A percentile compares a stretch with the other conserved stretches of the same genome.
Evolutionary conservation across 768 basidiomycete species (phyloP).

Genomic region (Termitomyces sp.): DNA sequence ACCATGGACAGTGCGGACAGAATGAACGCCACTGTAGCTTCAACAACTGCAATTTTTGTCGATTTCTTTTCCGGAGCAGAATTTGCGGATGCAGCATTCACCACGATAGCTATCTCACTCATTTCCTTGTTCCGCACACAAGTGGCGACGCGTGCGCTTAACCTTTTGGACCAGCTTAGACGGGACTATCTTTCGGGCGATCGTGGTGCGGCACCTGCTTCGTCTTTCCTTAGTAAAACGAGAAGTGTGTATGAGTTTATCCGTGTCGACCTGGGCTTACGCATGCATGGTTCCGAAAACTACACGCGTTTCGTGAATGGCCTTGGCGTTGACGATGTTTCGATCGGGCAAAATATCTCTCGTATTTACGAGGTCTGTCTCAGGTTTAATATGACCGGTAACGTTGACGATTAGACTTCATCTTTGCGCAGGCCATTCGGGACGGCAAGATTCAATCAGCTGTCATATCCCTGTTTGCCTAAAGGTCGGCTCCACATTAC

Average conservation of each 20-base stretch:
- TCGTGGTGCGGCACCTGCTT: slow-evolving; percentile 60
- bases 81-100: slow-evolving; percentile 22
- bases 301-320: slow-evolving; percentile 35
- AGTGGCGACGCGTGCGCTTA: slow-evolving; percentile 41
- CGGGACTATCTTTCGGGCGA: slow-evolving; percentile 51
- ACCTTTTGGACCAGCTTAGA: slow-evolving; percentile 41
- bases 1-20: slow-evolving; percentile 66
- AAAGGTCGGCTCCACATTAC: neutral
- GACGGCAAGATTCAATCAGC: slow-evolving; percentile 62
- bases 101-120: slow-evolving; percentile 18
- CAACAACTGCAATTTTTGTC: slow-evolving; percentile 44
- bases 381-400: neutral
- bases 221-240: slow-evolving; percentile 55
- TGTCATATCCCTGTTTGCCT: slow-evolving; percentile 48
- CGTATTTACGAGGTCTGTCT: slow-evolving; percentile 61
- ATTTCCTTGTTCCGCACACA: slow-evolving; percentile 47
- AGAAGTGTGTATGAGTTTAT: slow-evolving; percentile 66
- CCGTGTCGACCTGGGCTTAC: slow-evolving; percentile 54
- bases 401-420: neutral
- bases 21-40: slow-evolving; percentile 58
- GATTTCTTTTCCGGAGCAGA: slow-evolving; percentile 36
- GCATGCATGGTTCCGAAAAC: slow-evolving; percentile 78
- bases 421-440: slow-evolving; percentile 17
- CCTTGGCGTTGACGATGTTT: slow-evolving; percentile 43
- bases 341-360: slow-evolving; percentile 69